Evolutionary conservation across 1,284 basidiomycete genomes (phyloP), one percentile per base, ranked within the genome.

Genomic region (Farysia itapuensis): DNA sequence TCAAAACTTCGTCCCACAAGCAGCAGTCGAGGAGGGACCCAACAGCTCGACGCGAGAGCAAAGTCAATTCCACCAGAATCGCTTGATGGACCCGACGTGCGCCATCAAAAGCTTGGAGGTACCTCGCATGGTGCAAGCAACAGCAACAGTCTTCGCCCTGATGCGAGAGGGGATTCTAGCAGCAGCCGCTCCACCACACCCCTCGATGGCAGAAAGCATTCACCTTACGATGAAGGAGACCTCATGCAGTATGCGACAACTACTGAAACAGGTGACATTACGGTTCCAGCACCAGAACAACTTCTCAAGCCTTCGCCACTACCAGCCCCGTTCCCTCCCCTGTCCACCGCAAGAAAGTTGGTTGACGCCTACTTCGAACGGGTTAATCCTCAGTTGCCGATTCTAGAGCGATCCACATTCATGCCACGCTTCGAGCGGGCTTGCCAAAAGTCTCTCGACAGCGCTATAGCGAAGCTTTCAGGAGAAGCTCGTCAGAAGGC

Each of bases 191-290:
- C 39, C 5, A 43, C 29, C 15, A 60, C 58, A 4, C 52, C 52
- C 14, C 50, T 53, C 30, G 53, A 58, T 7, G 42, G 45, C 33
- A 57, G 53, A 37, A 63, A 63, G 35, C 41, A 46, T 22, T 63
- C 59, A 5, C 59, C 53, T 5, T 57, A 53, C 29, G 59, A 63
- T 20, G 59, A 63, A 18, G 53, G 43, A 2, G 59, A 63, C 32
- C 53, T 49, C 12, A 57, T 63, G 59, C 59, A 58, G 43, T 63
- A 63, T 31, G 59, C 59, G n/a, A 57, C 49, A 11, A 34, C 59
- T 18, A 58, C 53, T 15, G 59, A 63, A 29, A 58, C 49, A 1
- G 53, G 53, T 19, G 59, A 63, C 24, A 63, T 63, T 22, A 63
- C 59, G 8, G 53, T 63, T 6, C 59, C 59, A 0, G 49, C 59